Evolutionary conservation across 2,329 filamentous ascomycete species (phyloP).

Genomic region (Cladosporium phlei): DNA sequence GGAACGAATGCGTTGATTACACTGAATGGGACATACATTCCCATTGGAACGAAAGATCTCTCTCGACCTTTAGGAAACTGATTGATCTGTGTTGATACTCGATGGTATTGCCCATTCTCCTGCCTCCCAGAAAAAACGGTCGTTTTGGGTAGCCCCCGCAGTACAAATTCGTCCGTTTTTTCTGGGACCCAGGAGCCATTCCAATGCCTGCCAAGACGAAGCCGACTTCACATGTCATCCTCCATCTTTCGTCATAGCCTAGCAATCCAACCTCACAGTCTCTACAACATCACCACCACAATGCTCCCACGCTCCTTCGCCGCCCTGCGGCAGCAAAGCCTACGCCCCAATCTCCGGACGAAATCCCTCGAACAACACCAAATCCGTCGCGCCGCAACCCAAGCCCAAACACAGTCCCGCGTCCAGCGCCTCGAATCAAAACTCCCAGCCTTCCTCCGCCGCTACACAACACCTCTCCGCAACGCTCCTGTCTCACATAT

Average conservation of each 20-base stretch:
- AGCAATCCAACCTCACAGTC: background rate
- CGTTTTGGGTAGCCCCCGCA: no score
- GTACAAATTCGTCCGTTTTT: no score
- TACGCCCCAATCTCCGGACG: background rate
- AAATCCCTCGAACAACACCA: background rate
- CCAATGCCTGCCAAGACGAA: no score
- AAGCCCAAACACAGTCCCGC: conserved; percentile 18
- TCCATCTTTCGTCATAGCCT: background rate
- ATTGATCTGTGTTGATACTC: no score
- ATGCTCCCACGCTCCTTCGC: conserved; percentile 4
- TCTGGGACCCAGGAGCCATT: no score
- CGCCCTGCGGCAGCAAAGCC: background rate
- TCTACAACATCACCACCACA: background rate
- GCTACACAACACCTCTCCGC: conserved; percentile 65
- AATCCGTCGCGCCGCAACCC: background rate
- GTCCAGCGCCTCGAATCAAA: conserved; percentile 35
- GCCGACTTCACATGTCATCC: background rate
- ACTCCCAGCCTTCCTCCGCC: conserved; percentile 62
- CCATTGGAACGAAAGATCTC: no score
- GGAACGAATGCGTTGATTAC: no score
- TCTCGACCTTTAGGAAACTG: no score
- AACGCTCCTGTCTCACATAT: conserved; percentile 77
- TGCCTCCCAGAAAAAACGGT: no score
- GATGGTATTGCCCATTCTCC: no score
- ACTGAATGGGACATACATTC: no score